Percentiles rank a stretch among this genome's conserved stretches.
Conservation (phyloP, 805 yeast genomes). For the Lachancea dasiensis region DNA sequence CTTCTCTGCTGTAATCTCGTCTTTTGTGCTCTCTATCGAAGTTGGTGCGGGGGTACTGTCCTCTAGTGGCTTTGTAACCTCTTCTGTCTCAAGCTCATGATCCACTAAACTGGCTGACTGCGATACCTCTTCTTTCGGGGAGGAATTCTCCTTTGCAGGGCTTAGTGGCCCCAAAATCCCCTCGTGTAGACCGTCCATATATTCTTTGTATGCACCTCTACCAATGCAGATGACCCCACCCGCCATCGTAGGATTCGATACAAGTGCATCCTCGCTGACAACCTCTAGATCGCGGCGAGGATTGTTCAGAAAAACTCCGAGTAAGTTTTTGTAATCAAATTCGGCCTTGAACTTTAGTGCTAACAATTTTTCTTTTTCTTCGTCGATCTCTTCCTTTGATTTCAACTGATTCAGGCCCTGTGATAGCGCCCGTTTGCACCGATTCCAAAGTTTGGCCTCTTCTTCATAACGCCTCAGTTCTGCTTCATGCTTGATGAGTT, state of each 20-base stretch:
- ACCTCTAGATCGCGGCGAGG: constrained; percentile 26
- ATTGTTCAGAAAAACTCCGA: constrained; percentile 51
- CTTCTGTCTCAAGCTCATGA: constrained; percentile 26
- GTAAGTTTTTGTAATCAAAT: constrained; percentile 40
- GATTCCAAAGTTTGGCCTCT: constrained; percentile 17
- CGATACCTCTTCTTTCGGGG: too few relatives aligned
- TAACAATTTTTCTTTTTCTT: constrained; percentile 17
- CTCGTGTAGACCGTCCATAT: constrained; percentile 84
- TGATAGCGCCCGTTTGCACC: constrained; percentile 17
- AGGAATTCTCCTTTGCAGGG: constrained; percentile 38
- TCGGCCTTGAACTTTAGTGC: constrained; percentile 29
- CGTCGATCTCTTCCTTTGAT: constrained; percentile 12
- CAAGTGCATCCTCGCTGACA: constrained; percentile 43
- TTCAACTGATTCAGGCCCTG: not conserved
- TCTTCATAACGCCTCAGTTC: constrained; percentile 16
- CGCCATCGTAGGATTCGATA: constrained; percentile 38
- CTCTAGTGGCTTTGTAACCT: too few relatives aligned
- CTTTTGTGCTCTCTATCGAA: too few relatives aligned
- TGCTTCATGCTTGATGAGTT: constrained; percentile 29
- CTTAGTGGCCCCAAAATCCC: constrained; percentile 90
- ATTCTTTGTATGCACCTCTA: constrained; percentile 94
- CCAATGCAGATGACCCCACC: constrained; percentile 94
- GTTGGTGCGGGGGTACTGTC: too few relatives aligned
- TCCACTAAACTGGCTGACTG: too few relatives aligned
- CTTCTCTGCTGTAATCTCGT: too few relatives aligned